phyloP scores from a whole-genome alignment of 768 basidiomycete species.

The Lactarius akahatsu region DNA sequence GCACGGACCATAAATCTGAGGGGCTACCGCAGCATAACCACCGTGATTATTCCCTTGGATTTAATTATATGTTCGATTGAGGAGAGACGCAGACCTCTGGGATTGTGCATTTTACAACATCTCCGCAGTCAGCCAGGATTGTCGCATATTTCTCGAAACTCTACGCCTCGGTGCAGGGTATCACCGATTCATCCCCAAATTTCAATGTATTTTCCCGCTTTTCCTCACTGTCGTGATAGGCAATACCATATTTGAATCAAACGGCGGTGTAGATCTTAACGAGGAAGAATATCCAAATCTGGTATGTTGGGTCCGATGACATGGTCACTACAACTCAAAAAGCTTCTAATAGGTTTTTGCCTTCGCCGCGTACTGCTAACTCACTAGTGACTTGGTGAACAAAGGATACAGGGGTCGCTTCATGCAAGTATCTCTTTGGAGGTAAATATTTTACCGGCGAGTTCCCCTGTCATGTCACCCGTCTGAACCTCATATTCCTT shows the following conservation, averaged over 20 bases:
- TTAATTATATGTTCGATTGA: conserved; percentile 5
- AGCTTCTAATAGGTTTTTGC: background rate
- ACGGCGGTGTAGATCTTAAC: conserved; percentile 16
- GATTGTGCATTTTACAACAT: background rate
- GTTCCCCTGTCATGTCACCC: background rate
- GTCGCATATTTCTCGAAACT: background rate
- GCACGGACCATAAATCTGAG: conserved; percentile 33
- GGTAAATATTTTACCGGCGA: background rate
- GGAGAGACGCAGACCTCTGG: background rate
- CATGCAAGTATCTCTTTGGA: background rate
- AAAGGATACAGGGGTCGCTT: background rate
- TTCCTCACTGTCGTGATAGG: background rate
- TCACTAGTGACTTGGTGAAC: background rate
- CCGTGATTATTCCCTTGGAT: background rate
- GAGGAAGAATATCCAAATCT: conserved; percentile 21
- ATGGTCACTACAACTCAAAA: conserved; percentile 3
- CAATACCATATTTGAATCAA: background rate
- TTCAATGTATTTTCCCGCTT: background rate
- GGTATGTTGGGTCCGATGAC: conserved; percentile 17
- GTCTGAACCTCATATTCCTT: background rate
- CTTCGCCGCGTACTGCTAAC: background rate
- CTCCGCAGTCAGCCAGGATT: background rate
- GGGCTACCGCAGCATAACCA: conserved; percentile 26
- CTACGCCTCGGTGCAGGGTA: background rate
- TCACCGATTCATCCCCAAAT: background rate